Percentiles rank a stretch among this genome's conserved stretches.
Conservation (phyloP, 2,329 filamentous ascomycete genomes). For the Diaporthe eres region DNA sequence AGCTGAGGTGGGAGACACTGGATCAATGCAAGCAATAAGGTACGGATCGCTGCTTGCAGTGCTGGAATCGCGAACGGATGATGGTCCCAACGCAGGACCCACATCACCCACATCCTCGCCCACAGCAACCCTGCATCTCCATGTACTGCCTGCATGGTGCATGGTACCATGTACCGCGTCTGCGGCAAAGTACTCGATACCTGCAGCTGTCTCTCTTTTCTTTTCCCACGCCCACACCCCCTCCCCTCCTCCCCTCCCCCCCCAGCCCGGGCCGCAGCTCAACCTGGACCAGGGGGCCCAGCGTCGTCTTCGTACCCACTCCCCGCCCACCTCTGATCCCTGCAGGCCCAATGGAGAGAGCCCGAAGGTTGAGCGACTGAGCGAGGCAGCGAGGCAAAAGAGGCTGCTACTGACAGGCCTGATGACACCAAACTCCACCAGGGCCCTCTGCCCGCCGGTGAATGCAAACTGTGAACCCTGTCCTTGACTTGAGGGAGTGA, state of each 20-base stretch:
- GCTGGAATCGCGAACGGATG: slow-evolving; percentile 35
- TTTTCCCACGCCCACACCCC: not conserved
- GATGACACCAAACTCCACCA: slow-evolving; percentile 36
- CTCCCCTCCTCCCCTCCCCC: not conserved
- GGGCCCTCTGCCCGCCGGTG: slow-evolving; percentile 33
- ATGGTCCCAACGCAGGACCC: slow-evolving; percentile 33
- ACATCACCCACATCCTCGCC: slow-evolving; percentile 25
- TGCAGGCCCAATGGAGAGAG: slow-evolving; percentile 36
- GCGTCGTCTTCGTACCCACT: slow-evolving; percentile 38
- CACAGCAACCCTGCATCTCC: slow-evolving; percentile 31
- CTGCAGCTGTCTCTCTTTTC: slow-evolving; percentile 15
- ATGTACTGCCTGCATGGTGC: slow-evolving; percentile 11
- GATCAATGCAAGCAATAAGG: slow-evolving; percentile 33
- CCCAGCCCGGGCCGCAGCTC: slow-evolving; percentile 23
- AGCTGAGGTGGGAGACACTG: slow-evolving; percentile 31
- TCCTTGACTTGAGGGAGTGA: slow-evolving; percentile 33
- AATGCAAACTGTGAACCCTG: slow-evolving; percentile 33
- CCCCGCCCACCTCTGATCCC: slow-evolving; percentile 33
- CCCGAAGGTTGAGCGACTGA: slow-evolving; percentile 32
- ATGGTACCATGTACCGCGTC: slow-evolving; percentile 8
- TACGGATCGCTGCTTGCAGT: slow-evolving; percentile 10
- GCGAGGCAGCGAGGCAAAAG: slow-evolving; percentile 35
- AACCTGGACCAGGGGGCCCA: slow-evolving; percentile 37
- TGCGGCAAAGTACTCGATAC: slow-evolving; percentile 21
- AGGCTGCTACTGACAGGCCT: slow-evolving; percentile 37